A percentile compares a stretch with the other conserved stretches of the same genome.
phyloP scores from a whole-genome alignment of 768 basidiomycete genomes.

The Collybiopsis luxurians region DNA sequence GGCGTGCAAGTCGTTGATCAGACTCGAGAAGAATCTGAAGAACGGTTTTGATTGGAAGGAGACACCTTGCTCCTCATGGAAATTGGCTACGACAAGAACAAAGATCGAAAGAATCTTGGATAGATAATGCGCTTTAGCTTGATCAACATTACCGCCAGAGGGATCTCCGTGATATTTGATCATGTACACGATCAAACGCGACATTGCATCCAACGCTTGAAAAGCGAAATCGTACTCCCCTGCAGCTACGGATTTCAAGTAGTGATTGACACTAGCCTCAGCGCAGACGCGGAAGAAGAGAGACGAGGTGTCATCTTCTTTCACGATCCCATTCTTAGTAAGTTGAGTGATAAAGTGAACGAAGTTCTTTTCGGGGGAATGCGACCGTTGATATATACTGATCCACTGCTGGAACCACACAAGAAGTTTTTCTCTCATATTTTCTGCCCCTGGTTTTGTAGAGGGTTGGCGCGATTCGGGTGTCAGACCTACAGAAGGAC shows the following conservation, averaged over 20 bases:
- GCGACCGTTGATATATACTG: constrained; percentile 86
- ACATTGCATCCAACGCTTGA: constrained; percentile 93
- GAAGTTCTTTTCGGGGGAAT: constrained; percentile 91
- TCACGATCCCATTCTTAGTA: constrained; percentile 94
- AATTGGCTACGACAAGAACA: constrained; percentile 90
- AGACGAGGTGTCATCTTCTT: constrained; percentile 92
- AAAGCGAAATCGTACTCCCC: constrained; percentile 79
- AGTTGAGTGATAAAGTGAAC: constrained; percentile 96
- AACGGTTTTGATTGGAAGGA: constrained; percentile 97
- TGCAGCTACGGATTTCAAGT: constrained; percentile 68
- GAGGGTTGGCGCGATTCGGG: constrained; percentile 46
- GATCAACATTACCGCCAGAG: constrained; percentile 86
- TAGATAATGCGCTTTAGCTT: constrained; percentile 94
- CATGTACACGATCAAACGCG: constrained; percentile 93
- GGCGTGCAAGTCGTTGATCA: constrained; percentile 86
- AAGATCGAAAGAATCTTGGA: constrained; percentile 98
- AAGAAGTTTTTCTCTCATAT: constrained; percentile 71
- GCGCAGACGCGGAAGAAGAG: constrained; percentile 99
- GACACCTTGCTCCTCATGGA: constrained; percentile 90
- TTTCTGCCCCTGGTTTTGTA: constrained; percentile 69
- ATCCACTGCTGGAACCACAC: constrained; percentile 96
- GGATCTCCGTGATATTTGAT: constrained; percentile 99
- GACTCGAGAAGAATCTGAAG: constrained; percentile 96
- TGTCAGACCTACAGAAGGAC: constrained; percentile 38
- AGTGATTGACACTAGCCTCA: constrained; percentile 89